Evolutionary conservation across 495 filamentous ascomycete species (phyloP).

Genomic region (Podospora anserina): DNA sequence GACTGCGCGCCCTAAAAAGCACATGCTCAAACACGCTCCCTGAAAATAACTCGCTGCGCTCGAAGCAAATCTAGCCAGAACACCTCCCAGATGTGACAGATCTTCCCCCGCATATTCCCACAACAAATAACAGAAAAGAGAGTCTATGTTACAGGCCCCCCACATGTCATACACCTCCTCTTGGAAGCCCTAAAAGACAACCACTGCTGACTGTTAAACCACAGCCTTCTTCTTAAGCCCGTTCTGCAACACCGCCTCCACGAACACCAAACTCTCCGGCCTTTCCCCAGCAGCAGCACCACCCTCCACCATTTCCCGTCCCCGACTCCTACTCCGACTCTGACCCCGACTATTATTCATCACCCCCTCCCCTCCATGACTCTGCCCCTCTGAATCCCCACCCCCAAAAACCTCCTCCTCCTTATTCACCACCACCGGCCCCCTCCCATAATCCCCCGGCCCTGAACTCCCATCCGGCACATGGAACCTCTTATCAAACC

Average conservation of each 20-base stretch:
- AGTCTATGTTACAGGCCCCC: neutral
- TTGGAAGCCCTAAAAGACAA: neutral
- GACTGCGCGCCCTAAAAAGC: neutral
- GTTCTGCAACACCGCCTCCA: neutral
- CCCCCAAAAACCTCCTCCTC: neutral
- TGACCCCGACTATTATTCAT: neutral
- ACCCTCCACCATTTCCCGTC: neutral
- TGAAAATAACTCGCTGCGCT: neutral
- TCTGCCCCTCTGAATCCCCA: neutral
- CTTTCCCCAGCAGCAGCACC: neutral
- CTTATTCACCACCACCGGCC: neutral
- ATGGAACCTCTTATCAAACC: constrained; percentile 72
- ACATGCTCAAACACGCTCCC: neutral
- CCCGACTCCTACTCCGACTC: neutral
- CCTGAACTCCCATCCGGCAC: constrained; percentile 54
- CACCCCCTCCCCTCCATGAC: too few relatives aligned
- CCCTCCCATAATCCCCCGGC: constrained; percentile 38
- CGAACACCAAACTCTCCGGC: neutral
- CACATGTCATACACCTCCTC: neutral
- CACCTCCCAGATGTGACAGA: neutral
- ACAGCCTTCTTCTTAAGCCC: neutral
- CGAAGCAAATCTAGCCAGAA: neutral
- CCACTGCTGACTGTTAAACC: neutral
- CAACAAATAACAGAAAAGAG: neutral
- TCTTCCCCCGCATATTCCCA: neutral